These are phyloP conservation scores for Dendrostoma leiphaemia DNA, from an alignment of 2,329 filamentous ascomycete species.

Conservation along the genomic window DNA sequence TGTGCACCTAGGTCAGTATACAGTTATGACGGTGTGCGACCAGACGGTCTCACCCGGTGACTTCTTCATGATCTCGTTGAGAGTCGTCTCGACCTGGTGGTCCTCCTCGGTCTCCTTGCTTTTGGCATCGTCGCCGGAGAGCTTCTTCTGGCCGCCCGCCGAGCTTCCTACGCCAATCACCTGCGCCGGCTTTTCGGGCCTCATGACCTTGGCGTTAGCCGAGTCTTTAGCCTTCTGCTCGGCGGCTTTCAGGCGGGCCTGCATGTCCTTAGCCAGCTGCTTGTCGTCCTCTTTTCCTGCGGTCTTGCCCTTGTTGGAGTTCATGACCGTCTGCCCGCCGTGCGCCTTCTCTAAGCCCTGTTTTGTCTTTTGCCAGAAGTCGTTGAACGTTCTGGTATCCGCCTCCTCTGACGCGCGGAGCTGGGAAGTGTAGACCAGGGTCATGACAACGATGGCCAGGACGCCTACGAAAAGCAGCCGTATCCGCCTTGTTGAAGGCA, in stretches of 20 bases:
- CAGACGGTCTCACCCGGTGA: constrained; percentile 65
- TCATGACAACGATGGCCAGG: constrained; percentile 61
- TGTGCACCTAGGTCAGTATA: constrained; percentile 32
- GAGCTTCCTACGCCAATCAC: constrained; percentile 60
- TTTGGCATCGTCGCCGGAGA: constrained; percentile 42
- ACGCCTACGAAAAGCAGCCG: constrained; percentile 65
- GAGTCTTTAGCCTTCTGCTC: constrained; percentile 67
- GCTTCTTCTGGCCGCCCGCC: constrained; percentile 48
- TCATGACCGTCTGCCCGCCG: constrained; percentile 36
- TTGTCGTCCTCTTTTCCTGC: constrained; percentile 58
- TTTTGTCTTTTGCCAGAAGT: constrained; percentile 61
- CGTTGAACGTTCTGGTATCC: constrained; percentile 42
- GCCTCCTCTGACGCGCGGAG: constrained; percentile 49
- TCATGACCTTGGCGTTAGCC: constrained; percentile 64
- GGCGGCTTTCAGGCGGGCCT: constrained; percentile 63
- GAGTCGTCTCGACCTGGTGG: constrained; percentile 64
- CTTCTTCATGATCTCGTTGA: constrained; percentile 79
- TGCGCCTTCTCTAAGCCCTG: constrained; percentile 47
- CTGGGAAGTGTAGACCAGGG: constrained; percentile 71
- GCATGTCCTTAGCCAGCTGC: constrained; percentile 51
- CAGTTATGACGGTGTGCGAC: constrained; percentile 8
- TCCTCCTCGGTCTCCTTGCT: constrained; percentile 54
- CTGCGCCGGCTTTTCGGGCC: constrained; percentile 56
- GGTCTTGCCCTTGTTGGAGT: constrained; percentile 40
- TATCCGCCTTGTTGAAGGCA: constrained; percentile 70